Evolutionary conservation across 805 yeast species (phyloP).

Genomic region (Candida montana): DNA sequence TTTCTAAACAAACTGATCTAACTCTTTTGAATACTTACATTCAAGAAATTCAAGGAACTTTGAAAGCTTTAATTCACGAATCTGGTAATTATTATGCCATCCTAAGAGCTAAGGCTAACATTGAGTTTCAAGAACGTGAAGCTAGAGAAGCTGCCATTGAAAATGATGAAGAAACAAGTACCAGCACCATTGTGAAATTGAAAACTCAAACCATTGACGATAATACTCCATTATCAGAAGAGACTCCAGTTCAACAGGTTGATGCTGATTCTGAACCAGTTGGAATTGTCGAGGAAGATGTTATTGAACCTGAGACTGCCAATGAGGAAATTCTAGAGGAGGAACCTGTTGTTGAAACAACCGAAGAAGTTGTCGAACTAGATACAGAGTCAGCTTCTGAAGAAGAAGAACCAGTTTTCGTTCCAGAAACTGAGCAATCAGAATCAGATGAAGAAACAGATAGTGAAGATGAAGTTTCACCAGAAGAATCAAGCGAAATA

Average conservation of each 20-base stretch:
- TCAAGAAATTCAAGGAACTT: constrained; percentile 32
- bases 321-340: background rate
- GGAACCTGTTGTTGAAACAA: background rate
- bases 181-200: background rate
- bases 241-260: background rate
- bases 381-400: constrained; percentile 1
- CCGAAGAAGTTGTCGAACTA: background rate
- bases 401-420: background rate
- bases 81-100: constrained; percentile 55
- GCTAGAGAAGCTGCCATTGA: constrained; percentile 28
- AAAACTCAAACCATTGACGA: constrained; percentile 4
- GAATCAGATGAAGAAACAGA: background rate
- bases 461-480: constrained; percentile 4
- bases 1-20: constrained; percentile 29
- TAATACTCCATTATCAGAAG: background rate
- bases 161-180: background rate
- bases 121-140: constrained; percentile 53
- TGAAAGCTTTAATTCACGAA: constrained; percentile 49
- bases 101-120: constrained; percentile 51
- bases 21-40: constrained; percentile 28
- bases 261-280: constrained; percentile 1
- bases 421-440: background rate
- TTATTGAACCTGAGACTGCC: background rate
- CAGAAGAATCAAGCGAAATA: constrained; percentile 5
- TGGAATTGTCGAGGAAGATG: constrained; percentile 2